A percentile compares a stretch with the other conserved stretches of the same genome.
phyloP scores from a whole-genome alignment of 345 rosid species.

The Eucalyptus cloeziana region DNA sequence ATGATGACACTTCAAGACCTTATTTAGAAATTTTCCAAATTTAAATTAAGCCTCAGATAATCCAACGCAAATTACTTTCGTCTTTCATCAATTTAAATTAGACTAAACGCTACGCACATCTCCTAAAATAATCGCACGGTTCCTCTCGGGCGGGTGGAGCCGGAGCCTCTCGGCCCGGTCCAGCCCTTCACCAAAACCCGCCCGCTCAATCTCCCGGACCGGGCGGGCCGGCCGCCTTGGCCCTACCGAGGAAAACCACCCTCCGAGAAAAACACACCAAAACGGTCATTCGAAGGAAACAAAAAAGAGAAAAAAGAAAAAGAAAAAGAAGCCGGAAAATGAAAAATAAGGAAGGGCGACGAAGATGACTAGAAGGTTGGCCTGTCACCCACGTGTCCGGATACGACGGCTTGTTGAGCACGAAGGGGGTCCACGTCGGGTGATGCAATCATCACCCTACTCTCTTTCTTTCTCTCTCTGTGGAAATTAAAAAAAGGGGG shows the following conservation, averaged over 20 bases:
- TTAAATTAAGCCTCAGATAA: background rate
- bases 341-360: background rate
- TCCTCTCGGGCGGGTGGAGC: background rate
- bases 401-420: background rate
- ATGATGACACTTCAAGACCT: no score
- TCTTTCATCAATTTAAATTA: background rate
- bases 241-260: background rate
- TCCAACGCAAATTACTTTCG: background rate
- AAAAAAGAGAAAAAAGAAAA: accelerated
- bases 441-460: background rate
- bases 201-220: background rate
- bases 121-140: background rate
- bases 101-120: background rate
- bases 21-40: background rate
- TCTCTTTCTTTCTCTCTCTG: background rate
- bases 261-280: background rate
- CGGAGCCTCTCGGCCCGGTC: background rate
- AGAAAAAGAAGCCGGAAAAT: background rate
- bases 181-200: background rate
- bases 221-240: background rate
- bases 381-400: constrained; percentile 3
- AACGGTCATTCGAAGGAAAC: background rate
- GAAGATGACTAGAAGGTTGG: background rate
- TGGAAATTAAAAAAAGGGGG: background rate
- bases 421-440: background rate